A percentile compares a stretch with the other conserved stretches of the same genome.
Conservation (phyloP, 2,329 filamentous ascomycete species). For the Malbranchea cinnamomea region DNA sequence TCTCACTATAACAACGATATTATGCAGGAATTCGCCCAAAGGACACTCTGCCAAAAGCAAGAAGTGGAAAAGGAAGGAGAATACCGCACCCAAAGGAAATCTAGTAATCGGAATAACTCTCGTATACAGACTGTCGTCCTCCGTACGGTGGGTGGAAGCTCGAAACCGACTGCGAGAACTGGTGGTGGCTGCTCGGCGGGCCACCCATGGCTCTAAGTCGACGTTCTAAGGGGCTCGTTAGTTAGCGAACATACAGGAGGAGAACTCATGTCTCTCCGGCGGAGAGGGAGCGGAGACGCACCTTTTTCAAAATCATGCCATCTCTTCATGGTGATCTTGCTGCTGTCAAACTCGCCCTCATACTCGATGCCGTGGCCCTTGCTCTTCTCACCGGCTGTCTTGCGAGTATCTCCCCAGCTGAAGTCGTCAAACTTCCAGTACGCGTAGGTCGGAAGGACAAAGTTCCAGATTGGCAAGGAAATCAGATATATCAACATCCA, state of each 20-base stretch:
- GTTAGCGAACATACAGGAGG: too few relatives aligned
- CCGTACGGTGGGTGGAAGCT: too few relatives aligned
- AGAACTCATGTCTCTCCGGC: too few relatives aligned
- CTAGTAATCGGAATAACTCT: slow-evolving; percentile 25
- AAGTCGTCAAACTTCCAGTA: slow-evolving; percentile 99
- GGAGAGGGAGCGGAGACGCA: slow-evolving; percentile 18
- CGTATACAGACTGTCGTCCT: slow-evolving; percentile 18
- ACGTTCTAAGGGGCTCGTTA: slow-evolving; percentile 24
- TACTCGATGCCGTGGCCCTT: slow-evolving; percentile 77
- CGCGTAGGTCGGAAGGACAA: slow-evolving; percentile 80
- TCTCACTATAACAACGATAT: too few relatives aligned
- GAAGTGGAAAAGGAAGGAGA: too few relatives aligned
- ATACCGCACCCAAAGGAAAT: too few relatives aligned
- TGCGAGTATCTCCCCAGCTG: slow-evolving; percentile 94
- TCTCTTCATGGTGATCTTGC: slow-evolving; percentile 98
- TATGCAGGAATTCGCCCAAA: too few relatives aligned
- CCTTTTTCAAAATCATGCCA: slow-evolving; percentile 92
- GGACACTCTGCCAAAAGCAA: too few relatives aligned
- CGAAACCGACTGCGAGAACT: too few relatives aligned
- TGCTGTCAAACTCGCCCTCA: slow-evolving; percentile 94
- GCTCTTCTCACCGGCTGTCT: slow-evolving; percentile 79
- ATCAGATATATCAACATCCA: slow-evolving; percentile 97
- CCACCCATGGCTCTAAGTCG: slow-evolving; percentile 17
- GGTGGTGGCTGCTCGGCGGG: too few relatives aligned
- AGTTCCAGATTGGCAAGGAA: slow-evolving; percentile 94